Percentiles rank a stretch among this genome's conserved stretches.
Conservation (phyloP, 495 filamentous ascomycete species). For the Lichina pygmaea region DNA sequence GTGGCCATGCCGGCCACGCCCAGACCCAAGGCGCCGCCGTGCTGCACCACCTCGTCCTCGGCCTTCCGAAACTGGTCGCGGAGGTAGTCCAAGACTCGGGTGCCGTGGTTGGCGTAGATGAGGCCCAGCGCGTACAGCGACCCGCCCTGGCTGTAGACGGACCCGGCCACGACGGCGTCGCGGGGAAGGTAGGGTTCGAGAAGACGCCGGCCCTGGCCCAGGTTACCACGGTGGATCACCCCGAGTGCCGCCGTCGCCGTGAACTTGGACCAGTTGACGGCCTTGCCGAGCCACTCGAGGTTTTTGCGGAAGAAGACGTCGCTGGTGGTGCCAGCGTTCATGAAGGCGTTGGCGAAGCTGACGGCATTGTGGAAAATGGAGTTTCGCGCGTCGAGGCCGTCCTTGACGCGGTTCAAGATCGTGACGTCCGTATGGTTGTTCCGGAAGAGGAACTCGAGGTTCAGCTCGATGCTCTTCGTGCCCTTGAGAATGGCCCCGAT, state of each 20-base stretch:
- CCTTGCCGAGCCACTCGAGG: constrained; percentile 92
- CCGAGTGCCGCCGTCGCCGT: constrained; percentile 90
- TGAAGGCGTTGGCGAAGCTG: constrained; percentile 93
- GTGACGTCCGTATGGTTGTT: constrained; percentile 71
- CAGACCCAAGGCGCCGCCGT: constrained; percentile 82
- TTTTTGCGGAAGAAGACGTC: constrained; percentile 97
- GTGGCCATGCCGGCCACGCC: constrained; percentile 97
- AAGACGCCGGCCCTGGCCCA: constrained; percentile 76
- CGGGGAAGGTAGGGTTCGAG: constrained; percentile 84
- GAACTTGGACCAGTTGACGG: constrained; percentile 99
- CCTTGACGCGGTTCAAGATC: constrained; percentile 85
- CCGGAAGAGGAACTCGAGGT: constrained; percentile 85
- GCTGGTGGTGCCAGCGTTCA: constrained; percentile 96
- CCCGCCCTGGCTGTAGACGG: constrained; percentile 85
- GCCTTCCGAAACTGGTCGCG: constrained; percentile 64
- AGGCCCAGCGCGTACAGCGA: constrained; percentile 86
- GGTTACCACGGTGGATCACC: constrained; percentile 86
- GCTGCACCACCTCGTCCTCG: constrained; percentile 83
- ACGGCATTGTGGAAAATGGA: constrained; percentile 97
- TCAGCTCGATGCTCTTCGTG: constrained; percentile 74
- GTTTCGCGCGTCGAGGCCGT: constrained; percentile 83
- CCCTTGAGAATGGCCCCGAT: constrained; percentile 74
- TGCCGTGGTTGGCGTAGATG: constrained; percentile 94
- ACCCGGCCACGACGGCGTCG: constrained; percentile 41
- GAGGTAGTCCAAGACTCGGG: constrained; percentile 72